A percentile compares a stretch with the other conserved stretches of the same genome.
phyloP scores from a whole-genome alignment of 176 grass and related monocot species.

The Themeda triandra region DNA sequence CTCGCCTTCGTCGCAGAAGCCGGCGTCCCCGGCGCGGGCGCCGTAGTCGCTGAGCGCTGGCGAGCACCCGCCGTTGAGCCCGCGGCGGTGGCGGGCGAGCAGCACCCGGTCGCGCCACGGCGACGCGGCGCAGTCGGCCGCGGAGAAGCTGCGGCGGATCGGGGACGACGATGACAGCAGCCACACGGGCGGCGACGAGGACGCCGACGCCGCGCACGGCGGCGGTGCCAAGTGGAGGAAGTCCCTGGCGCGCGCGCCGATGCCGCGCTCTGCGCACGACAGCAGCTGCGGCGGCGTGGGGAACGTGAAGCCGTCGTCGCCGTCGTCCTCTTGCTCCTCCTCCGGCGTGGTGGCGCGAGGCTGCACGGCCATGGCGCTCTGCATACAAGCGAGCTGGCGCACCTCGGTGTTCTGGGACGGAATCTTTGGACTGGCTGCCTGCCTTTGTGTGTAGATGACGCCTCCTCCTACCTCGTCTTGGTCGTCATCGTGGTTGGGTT shows the following conservation, averaged over 20 bases:
- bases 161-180: conserved; percentile 31
- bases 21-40: background rate
- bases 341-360: background rate
- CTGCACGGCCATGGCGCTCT: background rate
- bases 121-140: conserved; percentile 41
- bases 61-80: conserved; percentile 20
- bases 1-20: background rate
- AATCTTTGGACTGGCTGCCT: background rate
- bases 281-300: conserved; percentile 11
- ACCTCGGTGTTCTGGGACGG: background rate
- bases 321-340: background rate
- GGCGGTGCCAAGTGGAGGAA: background rate
- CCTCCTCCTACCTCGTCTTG: background rate
- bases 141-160: conserved; percentile 58
- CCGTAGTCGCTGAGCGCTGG: conserved; percentile 42
- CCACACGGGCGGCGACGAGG: background rate
- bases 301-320: conserved; percentile 26
- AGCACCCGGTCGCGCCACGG: conserved; percentile 27
- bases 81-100: background rate
- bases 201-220: background rate
- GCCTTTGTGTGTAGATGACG: conserved; percentile 18
- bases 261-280: no score
- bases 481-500: background rate
- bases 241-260: background rate
- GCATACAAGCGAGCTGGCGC: no score